These are phyloP conservation scores for Aphanocladium album DNA, from an alignment of 2,329 filamentous ascomycete genomes.

Conservation along the genomic window DNA sequence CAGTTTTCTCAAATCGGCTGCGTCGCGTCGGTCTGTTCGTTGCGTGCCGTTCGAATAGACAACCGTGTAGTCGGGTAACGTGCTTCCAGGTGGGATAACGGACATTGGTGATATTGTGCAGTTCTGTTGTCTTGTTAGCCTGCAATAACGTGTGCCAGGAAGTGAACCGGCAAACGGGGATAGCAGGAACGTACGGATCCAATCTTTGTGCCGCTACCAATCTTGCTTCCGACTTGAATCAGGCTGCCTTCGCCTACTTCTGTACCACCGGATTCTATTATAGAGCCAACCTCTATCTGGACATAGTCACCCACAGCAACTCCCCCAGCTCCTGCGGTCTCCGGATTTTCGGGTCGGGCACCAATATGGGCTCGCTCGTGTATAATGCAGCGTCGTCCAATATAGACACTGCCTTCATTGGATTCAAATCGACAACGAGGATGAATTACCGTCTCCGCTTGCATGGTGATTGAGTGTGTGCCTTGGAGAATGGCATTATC, in stretches of 20 bases:
- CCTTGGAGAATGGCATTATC: slow-evolving; percentile 62
- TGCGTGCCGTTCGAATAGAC: slow-evolving; percentile 60
- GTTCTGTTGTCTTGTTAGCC: slow-evolving; percentile 38
- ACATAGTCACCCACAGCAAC: slow-evolving; percentile 57
- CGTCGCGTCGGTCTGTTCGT: slow-evolving; percentile 54
- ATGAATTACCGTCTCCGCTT: slow-evolving; percentile 76
- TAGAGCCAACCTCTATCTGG: slow-evolving; percentile 53
- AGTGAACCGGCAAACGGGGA: slow-evolving; percentile 19
- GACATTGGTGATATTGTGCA: slow-evolving; percentile 66
- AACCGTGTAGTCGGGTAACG: slow-evolving; percentile 62
- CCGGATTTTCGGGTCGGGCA: slow-evolving; percentile 28
- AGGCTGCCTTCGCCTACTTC: slow-evolving; percentile 55
- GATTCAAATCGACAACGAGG: slow-evolving; percentile 78
- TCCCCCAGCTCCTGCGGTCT: slow-evolving; percentile 35
- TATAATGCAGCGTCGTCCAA: slow-evolving; percentile 78
- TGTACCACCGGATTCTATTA: slow-evolving; percentile 58
- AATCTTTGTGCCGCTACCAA: slow-evolving; percentile 56
- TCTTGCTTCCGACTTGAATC: slow-evolving; percentile 54
- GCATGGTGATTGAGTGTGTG: slow-evolving; percentile 71
- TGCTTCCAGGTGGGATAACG: slow-evolving; percentile 51
- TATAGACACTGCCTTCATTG: slow-evolving; percentile 68
- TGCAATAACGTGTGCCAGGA: background rate
- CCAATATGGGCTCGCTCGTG: slow-evolving; percentile 63
- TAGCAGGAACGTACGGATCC: slow-evolving; percentile 49
- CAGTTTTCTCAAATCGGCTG: slow-evolving; percentile 58